phyloP scores from a whole-genome alignment of 257 asterid genomes.

The Paraleonurus japonicus region DNA sequence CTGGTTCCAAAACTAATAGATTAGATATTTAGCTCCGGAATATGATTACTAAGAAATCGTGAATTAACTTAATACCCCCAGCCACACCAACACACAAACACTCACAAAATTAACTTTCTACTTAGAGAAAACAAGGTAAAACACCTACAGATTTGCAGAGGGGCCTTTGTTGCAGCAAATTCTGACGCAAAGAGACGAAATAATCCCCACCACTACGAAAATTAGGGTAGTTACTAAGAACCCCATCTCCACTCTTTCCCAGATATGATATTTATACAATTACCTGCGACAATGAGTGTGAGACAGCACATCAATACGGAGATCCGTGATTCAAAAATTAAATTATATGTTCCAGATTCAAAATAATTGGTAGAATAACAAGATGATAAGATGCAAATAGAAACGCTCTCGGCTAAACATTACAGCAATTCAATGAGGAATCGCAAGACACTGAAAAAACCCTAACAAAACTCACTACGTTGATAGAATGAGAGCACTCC shows the following conservation, averaged over 20 bases:
- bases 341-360: neutral
- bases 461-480: conserved; percentile 10
- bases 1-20: neutral
- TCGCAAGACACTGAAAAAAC: conserved; percentile 14
- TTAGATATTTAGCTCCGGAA: no score
- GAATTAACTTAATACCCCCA: no score
- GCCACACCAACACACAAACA: neutral
- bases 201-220: conserved; percentile 68
- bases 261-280: neutral
- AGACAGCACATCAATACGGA: conserved; percentile 19
- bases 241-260: conserved; percentile 52
- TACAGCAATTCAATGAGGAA: conserved; percentile 15
- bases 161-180: conserved; percentile 93
- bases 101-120: neutral
- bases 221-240: conserved; percentile 70
- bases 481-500: conserved; percentile 7
- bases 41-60: no score
- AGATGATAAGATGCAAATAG: neutral
- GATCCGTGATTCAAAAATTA: conserved; percentile 13
- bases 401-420: neutral
- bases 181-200: conserved; percentile 64
- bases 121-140: neutral
- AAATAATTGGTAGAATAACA: neutral
- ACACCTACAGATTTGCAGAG: conserved; percentile 78
- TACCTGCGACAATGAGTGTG: conserved; percentile 24